These are phyloP conservation scores for Aureobasidium namibiae DNA, from an alignment of 2,329 filamentous ascomycete genomes.

Conservation along the genomic window DNA sequence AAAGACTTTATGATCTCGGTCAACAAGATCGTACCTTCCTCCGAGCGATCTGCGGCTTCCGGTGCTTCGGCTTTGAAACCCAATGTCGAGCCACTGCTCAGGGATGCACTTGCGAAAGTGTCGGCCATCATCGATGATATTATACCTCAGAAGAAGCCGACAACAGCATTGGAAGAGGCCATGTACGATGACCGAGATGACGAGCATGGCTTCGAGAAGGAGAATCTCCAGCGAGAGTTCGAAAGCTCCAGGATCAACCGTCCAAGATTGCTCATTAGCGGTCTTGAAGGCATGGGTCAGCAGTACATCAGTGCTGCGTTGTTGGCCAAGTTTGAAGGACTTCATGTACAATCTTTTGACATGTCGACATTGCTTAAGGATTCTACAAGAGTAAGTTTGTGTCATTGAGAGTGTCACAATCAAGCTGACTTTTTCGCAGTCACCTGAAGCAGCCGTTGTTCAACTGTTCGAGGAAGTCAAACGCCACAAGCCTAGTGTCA, in stretches of 20 bases:
- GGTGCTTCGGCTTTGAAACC: constrained; percentile 74
- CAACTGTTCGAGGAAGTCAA: constrained; percentile 87
- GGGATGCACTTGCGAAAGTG: constrained; percentile 62
- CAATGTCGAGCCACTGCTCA: constrained; percentile 71
- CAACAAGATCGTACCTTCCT: constrained; percentile 93
- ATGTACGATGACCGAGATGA: constrained; percentile 82
- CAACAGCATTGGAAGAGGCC: constrained; percentile 86
- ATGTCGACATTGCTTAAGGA: constrained; percentile 80
- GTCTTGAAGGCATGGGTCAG: constrained; percentile 86
- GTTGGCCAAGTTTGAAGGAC: constrained; percentile 82
- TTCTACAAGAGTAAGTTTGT: constrained; percentile 51
- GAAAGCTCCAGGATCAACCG: constrained; percentile 82
- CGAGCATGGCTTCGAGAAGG: constrained; percentile 75
- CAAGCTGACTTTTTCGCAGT: constrained; percentile 32
- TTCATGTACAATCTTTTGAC: constrained; percentile 93
- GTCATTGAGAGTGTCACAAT: constrained; percentile 26
- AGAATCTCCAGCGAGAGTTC: constrained; percentile 64
- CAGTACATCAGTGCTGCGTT: constrained; percentile 78
- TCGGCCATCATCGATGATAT: constrained; percentile 58
- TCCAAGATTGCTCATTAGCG: constrained; percentile 75
- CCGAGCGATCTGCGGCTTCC: constrained; percentile 79
- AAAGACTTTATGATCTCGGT: constrained; percentile 97
- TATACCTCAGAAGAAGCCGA: constrained; percentile 75
- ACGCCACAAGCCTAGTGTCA: constrained; percentile 89
- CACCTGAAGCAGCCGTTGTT: constrained; percentile 80